These are phyloP conservation scores for Heliosperma pusillum DNA, from an alignment of 148 eudicot genomes.

Conservation along the genomic window DNA sequence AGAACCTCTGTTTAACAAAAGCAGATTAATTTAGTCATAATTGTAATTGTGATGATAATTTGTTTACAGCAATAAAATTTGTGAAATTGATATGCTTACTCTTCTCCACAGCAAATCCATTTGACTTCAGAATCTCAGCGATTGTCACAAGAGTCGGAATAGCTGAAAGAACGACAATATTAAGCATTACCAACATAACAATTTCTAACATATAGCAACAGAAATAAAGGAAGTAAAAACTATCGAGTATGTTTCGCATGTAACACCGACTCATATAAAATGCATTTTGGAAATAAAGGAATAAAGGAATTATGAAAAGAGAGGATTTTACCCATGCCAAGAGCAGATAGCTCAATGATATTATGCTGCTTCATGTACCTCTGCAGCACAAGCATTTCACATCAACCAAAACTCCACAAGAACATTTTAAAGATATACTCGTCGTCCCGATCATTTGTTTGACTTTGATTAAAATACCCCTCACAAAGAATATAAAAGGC, in stretches of 20 bases:
- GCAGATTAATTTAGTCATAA: not conserved
- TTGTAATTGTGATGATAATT: not conserved
- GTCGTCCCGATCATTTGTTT: no score
- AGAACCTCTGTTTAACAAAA: conserved; percentile 26
- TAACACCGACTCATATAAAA: no score
- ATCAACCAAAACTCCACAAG: not conserved
- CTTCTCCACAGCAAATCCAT: conserved; percentile 42
- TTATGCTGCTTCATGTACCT: conserved; percentile 45
- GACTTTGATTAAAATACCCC: no score
- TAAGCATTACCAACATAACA: not conserved
- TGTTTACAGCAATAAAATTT: not conserved
- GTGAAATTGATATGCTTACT: conserved; percentile 23
- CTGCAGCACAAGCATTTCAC: conserved; percentile 22
- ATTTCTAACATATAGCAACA: not conserved
- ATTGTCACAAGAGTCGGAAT: conserved; percentile 53
- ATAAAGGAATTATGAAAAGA: no score
- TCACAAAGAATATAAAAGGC: no score
- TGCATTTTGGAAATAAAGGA: no score
- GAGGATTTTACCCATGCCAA: conserved; percentile 42
- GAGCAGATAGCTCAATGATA: conserved; percentile 47
- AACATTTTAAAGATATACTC: not conserved
- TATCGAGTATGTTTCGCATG: no score
- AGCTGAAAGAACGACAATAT: conserved; percentile 28
- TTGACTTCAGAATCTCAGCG: conserved; percentile 47
- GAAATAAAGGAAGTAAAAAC: no score